Conservation (phyloP, 768 basidiomycete species). For the Leccinum truebloodii region DNA sequence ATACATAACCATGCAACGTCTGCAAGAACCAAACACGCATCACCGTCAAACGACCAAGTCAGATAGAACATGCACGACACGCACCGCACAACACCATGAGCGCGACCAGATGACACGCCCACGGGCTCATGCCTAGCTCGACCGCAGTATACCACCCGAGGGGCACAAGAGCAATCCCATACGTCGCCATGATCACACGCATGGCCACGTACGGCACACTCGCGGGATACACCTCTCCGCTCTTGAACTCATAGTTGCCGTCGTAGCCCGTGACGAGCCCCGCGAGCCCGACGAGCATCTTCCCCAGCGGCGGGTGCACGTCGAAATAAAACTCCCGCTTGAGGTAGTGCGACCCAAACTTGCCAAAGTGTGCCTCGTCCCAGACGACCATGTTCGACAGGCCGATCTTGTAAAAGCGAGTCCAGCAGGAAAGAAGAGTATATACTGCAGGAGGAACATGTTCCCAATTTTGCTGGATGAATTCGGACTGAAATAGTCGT, state of each 20-base stretch:
- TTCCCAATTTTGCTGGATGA: conserved; percentile 77
- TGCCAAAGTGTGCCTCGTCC: conserved; percentile 99
- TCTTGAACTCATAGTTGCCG: conserved; percentile 92
- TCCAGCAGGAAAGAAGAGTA: conserved; percentile 93
- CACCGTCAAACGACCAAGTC: background rate
- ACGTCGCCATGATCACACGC: conserved; percentile 92
- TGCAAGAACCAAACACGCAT: conserved; percentile 28
- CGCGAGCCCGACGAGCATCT: conserved; percentile 97
- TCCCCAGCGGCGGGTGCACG: conserved; percentile 96
- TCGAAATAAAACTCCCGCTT: conserved; percentile 99
- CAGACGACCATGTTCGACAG: conserved; percentile 85
- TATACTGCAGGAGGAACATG: conserved; percentile 80
- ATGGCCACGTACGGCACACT: conserved; percentile 91
- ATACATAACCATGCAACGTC: conserved; percentile 98
- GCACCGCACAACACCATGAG: conserved; percentile 90
- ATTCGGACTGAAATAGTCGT: conserved; percentile 55
- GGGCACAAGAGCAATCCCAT: conserved; percentile 95
- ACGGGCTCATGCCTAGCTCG: conserved; percentile 88
- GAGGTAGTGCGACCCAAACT: conserved; percentile 97
- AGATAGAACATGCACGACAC: conserved; percentile 27
- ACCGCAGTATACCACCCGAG: conserved; percentile 96
- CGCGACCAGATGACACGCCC: conserved; percentile 89
- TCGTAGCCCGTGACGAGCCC: conserved; percentile 91
- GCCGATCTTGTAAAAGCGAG: conserved; percentile 92
- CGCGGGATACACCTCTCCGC: conserved; percentile 81